Evolutionary conservation across 306 rosid species (phyloP).

Genomic region (Rosa rugosa): DNA sequence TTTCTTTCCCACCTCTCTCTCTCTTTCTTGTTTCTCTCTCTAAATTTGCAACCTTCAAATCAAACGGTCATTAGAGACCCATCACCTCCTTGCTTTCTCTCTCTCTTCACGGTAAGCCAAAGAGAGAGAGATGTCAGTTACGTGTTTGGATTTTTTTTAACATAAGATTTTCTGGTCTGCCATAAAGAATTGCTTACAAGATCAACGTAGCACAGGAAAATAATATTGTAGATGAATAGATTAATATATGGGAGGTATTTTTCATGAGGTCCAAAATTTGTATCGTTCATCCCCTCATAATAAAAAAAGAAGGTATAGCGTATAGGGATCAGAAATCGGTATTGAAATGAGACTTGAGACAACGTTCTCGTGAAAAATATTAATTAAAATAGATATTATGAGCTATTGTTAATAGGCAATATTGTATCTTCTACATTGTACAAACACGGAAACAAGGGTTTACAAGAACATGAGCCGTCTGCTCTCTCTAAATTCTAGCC

Average conservation of each 20-base stretch:
- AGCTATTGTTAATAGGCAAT: no score
- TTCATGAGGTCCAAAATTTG: neutral
- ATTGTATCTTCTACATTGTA: neutral
- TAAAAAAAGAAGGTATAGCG: neutral
- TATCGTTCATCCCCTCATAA: neutral
- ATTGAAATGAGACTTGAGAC: neutral
- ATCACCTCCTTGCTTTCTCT: neutral
- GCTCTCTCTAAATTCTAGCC: no score
- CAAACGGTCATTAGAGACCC: slow-evolving; percentile 12
- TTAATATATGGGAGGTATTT: neutral
- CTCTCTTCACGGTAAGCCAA: neutral
- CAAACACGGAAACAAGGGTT: no score
- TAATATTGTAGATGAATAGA: neutral
- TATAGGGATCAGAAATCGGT: neutral
- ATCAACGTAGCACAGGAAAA: neutral
- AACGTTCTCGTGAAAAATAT: neutral
- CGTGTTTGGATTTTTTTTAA: slow-evolving; percentile 4
- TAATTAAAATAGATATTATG: no score
- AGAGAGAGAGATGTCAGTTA: neutral
- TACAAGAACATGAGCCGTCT: no score
- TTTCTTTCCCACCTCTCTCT: slow-evolving; percentile 10
- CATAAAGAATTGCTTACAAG: neutral
- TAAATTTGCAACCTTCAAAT: neutral
- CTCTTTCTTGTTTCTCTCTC: neutral
- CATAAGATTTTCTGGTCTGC: slow-evolving; percentile 1